Evolutionary conservation across 2,329 filamentous ascomycete genomes (phyloP).

Genomic region (Aotearoamyces nothofagi): DNA sequence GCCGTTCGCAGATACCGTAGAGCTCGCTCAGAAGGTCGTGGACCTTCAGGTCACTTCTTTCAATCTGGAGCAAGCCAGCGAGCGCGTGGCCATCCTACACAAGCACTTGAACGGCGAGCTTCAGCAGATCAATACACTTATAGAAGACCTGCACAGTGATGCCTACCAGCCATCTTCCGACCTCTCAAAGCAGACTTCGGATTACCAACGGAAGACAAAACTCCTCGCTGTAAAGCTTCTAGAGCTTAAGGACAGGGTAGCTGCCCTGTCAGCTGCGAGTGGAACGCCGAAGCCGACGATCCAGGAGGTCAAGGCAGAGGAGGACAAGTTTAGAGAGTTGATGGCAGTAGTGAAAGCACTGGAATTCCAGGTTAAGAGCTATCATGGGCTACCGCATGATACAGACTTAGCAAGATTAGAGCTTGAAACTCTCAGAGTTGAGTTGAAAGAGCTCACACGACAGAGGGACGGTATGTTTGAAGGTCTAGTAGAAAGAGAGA

Average conservation of each 20-base stretch:
- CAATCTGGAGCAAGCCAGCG: slow-evolving; percentile 37
- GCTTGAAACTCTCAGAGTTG: slow-evolving; percentile 48
- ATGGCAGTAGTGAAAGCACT: slow-evolving; percentile 41
- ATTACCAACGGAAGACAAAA: slow-evolving; percentile 58
- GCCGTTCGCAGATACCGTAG: slow-evolving; percentile 27
- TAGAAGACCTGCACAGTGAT: slow-evolving; percentile 27
- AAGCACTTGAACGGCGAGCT: slow-evolving; percentile 37
- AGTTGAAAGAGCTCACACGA: slow-evolving; percentile 44
- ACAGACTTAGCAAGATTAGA: slow-evolving; percentile 51
- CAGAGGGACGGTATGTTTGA: slow-evolving; percentile 65
- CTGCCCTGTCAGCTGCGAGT: slow-evolving; percentile 19
- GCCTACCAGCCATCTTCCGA: slow-evolving; percentile 38
- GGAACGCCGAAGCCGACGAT: slow-evolving; percentile 26
- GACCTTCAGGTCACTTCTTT: slow-evolving; percentile 36
- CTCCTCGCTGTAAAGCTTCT: slow-evolving; percentile 48
- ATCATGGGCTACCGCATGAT: slow-evolving; percentile 60
- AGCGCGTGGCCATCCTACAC: slow-evolving; percentile 39
- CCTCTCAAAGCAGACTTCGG: slow-evolving; percentile 55
- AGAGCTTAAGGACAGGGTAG: slow-evolving; percentile 45
- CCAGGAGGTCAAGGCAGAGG: slow-evolving; percentile 41
- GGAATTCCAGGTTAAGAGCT: slow-evolving; percentile 46
- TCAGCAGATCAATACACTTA: slow-evolving; percentile 22
- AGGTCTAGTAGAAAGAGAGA: slow-evolving; percentile 47
- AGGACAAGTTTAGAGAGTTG: slow-evolving; percentile 41
- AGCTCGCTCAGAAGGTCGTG: slow-evolving; percentile 36